These are phyloP conservation scores for Calonectria fujianensis DNA, from an alignment of 2,329 filamentous ascomycete genomes.

Conservation along the genomic window DNA sequence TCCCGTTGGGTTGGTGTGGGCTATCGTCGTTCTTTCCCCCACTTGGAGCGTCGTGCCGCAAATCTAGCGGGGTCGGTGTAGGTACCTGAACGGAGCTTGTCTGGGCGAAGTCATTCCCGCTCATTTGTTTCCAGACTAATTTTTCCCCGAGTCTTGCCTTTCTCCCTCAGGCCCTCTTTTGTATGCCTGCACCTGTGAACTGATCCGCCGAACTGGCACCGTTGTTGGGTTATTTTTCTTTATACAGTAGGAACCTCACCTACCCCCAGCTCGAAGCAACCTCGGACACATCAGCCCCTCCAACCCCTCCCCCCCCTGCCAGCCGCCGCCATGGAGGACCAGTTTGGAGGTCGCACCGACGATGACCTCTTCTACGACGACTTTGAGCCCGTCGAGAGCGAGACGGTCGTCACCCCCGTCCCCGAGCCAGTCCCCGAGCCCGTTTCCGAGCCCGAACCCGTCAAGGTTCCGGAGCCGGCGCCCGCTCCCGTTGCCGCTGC, in stretches of 20 bases:
- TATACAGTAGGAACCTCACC: neutral
- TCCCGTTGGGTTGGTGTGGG: neutral
- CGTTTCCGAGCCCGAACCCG: conserved; percentile 28
- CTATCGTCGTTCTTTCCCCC: neutral
- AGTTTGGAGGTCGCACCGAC: conserved; percentile 77
- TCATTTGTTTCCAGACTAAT: conserved; percentile 14
- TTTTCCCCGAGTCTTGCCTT: neutral
- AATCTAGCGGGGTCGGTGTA: conserved; percentile 48
- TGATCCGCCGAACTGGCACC: conserved; percentile 4
- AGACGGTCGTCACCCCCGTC: conserved; percentile 53
- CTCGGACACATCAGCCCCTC: conserved; percentile 1
- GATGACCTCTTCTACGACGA: conserved; percentile 79
- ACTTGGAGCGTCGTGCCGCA: conserved; percentile 29
- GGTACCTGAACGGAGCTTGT: conserved; percentile 24
- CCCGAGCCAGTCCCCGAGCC: conserved; percentile 43
- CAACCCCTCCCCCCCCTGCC: conserved; percentile 11
- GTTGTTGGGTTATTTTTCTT: neutral
- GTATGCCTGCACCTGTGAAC: conserved; percentile 6
- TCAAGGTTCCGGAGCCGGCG: conserved; percentile 36
- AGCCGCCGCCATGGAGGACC: conserved; percentile 73
- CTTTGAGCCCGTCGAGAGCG: conserved; percentile 72
- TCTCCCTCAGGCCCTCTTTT: neutral
- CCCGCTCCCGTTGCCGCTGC: conserved; percentile 35
- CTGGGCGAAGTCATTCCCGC: conserved; percentile 17
- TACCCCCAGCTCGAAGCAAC: neutral